These are phyloP conservation scores for Macadamia tetraphylla DNA, from an alignment of 164 flowering plant genomes.

Conservation along the genomic window DNA sequence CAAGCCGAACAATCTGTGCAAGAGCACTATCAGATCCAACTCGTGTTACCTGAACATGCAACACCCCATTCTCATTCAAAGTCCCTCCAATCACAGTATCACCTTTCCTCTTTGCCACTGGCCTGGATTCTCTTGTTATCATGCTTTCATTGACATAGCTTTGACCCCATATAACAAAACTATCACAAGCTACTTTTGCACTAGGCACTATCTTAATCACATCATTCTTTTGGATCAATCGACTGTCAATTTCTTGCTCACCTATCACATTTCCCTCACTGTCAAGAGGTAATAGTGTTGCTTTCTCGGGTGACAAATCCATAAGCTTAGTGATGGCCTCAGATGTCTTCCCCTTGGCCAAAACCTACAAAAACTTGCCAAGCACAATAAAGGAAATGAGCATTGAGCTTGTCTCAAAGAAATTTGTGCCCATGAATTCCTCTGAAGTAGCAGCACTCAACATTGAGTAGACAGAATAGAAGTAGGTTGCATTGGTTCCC, in stretches of 20 bases:
- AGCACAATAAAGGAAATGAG: slow-evolving; percentile 82
- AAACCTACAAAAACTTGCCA: slow-evolving; percentile 77
- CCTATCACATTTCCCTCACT: slow-evolving; percentile 49
- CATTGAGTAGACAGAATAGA: too few species aligned
- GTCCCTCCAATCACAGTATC: slow-evolving; percentile 91
- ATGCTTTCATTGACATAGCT: slow-evolving; percentile 95
- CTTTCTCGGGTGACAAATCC: slow-evolving; percentile 77
- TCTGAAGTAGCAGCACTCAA: too few species aligned
- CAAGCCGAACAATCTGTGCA: slow-evolving; percentile 72
- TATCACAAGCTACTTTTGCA: slow-evolving; percentile 41
- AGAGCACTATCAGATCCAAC: slow-evolving; percentile 94
- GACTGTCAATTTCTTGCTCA: slow-evolving; percentile 72
- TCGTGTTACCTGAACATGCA: slow-evolving; percentile 38
- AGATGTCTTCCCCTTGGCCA: slow-evolving; percentile 89
- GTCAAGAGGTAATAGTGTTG: slow-evolving; percentile 51
- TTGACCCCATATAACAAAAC: too few species aligned
- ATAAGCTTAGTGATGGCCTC: slow-evolving; percentile 86
- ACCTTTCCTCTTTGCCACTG: slow-evolving; percentile 71
- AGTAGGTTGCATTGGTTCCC: too few species aligned
- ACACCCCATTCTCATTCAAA: too few species aligned
- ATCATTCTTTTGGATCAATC: slow-evolving; percentile 75
- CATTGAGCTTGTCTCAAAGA: slow-evolving; percentile 95
- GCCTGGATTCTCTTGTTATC: slow-evolving; percentile 89
- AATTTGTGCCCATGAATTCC: slow-evolving; percentile 41
- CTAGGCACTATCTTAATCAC: slow-evolving; percentile 75